Conservation (phyloP, 345 rosid species). For the Lenwebbia sp. region DNA sequence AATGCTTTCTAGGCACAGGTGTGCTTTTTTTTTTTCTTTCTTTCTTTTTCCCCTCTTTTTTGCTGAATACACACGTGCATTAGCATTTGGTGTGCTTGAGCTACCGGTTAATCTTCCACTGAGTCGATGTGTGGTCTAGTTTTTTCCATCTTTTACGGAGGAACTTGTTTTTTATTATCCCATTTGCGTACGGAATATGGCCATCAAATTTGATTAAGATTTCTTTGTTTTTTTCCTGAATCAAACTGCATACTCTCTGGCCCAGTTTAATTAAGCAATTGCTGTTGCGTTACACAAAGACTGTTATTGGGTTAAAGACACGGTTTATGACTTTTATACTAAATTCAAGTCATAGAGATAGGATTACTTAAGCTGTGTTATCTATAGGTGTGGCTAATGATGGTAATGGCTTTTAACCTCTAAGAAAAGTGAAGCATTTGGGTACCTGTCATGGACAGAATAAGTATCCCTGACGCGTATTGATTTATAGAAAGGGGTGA, state of each 20-base stretch:
- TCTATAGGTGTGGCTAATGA: neutral
- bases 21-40: neutral
- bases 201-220: neutral
- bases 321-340: neutral
- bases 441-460: neutral
- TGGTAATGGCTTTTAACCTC: neutral
- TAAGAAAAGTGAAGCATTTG: neutral
- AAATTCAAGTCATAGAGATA: neutral
- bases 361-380: neutral
- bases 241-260: neutral
- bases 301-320: neutral
- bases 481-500: neutral
- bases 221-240: neutral
- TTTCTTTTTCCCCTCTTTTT: neutral
- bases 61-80: neutral
- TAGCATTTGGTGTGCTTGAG: neutral
- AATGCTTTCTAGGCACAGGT: constrained; percentile 67
- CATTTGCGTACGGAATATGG: neutral
- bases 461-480: neutral
- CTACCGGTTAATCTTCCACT: neutral
- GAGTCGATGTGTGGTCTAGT: neutral
- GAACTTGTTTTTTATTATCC: neutral
- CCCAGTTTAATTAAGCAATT: neutral
- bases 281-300: neutral
- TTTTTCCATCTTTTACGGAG: neutral